Conservation (phyloP, 2,329 filamentous ascomycete genomes). For the Colletotrichum nymphaeae region DNA sequence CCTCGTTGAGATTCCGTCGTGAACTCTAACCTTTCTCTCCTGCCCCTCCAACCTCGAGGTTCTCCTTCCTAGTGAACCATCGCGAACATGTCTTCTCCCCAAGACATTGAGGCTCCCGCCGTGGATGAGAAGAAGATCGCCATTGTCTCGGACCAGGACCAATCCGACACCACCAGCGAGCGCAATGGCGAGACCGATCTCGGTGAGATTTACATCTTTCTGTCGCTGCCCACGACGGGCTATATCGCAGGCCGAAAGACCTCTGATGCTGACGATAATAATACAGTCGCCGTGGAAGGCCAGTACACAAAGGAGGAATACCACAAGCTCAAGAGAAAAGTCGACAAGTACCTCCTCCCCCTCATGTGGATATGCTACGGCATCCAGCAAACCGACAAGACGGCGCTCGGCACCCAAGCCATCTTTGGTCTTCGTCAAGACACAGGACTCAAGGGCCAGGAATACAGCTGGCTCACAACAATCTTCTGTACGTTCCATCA, state of each 20-base stretch:
- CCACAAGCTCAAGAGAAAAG: constrained; percentile 51
- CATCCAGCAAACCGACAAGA: constrained; percentile 61
- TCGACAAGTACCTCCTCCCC: constrained; percentile 57
- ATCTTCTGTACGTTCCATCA: constrained; percentile 42
- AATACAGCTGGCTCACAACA: constrained; percentile 45
- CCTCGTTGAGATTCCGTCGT: not conserved
- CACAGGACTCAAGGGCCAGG: constrained; percentile 40
- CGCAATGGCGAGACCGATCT: constrained; percentile 12
- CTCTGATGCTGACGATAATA: not conserved
- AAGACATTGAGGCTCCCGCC: not conserved
- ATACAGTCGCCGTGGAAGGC: constrained; percentile 23
- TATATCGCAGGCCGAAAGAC: too few species aligned
- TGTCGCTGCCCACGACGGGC: too few species aligned
- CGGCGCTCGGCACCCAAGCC: constrained; percentile 51
- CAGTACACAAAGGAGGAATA: constrained; percentile 52
- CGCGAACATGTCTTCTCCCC: constrained; percentile 8
- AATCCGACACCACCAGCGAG: constrained; percentile 26
- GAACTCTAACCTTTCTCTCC: not conserved
- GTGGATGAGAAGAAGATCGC: constrained; percentile 21
- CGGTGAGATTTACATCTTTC: not conserved
- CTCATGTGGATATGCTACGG: constrained; percentile 62
- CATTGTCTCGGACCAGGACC: constrained; percentile 10
- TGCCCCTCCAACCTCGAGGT: not conserved
- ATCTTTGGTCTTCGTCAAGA: constrained; percentile 50
- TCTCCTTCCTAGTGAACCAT: not conserved